These are phyloP conservation scores for Claviceps africana DNA, from an alignment of 2,329 filamentous ascomycete species.

Conservation along the genomic window DNA sequence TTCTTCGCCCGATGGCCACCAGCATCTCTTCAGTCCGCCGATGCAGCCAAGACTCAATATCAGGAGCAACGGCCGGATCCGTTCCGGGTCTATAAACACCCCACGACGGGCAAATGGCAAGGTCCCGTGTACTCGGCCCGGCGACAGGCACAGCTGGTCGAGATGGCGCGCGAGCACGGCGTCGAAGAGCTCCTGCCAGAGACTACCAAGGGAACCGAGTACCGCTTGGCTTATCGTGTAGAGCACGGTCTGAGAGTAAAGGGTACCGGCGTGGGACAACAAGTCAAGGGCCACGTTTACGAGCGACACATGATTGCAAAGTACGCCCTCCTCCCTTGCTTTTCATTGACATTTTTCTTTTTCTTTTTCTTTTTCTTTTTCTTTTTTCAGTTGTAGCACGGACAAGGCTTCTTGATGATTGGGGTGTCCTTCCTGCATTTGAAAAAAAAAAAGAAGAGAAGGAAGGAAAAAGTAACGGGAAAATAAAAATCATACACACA, in stretches of 20 bases:
- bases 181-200: conserved; percentile 70
- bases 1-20: conserved; percentile 90
- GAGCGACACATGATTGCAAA: conserved; percentile 72
- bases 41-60: conserved; percentile 32
- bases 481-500: too few species aligned
- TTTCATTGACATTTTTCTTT: background rate
- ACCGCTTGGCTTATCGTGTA: conserved; percentile 54
- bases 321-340: conserved; percentile 27
- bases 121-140: conserved; percentile 71
- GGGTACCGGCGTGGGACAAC: conserved; percentile 84
- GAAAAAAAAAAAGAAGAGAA: background rate
- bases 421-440: background rate
- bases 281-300: conserved; percentile 89
- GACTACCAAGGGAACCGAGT: conserved; percentile 61
- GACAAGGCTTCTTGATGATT: background rate
- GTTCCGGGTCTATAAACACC: conserved; percentile 68
- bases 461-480: background rate
- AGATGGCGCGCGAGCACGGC: conserved; percentile 64
- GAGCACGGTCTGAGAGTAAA: conserved; percentile 74
- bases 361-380: too few species aligned
- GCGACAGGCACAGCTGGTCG: conserved; percentile 80
- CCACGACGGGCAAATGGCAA: conserved; percentile 68
- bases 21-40: conserved; percentile 38
- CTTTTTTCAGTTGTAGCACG: background rate
- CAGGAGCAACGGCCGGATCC: conserved; percentile 55